phyloP scores from a whole-genome alignment of 1,139 yeast species.

The Ogataea hybrid region DNA sequence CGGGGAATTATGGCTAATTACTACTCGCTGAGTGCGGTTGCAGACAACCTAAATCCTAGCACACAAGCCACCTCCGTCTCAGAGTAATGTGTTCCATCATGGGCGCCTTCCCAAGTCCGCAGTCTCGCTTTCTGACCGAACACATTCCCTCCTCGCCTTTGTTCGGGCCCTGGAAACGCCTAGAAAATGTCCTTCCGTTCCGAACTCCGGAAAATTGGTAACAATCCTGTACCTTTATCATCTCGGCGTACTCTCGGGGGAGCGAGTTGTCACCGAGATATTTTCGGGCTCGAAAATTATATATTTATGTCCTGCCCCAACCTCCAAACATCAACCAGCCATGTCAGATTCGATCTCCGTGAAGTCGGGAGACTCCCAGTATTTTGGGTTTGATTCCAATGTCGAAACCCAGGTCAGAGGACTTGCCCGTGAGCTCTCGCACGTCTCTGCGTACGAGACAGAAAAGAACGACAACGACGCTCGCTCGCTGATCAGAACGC shows the following conservation, averaged over 20 bases:
- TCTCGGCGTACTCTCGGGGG: background rate
- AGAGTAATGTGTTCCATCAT: too few species aligned
- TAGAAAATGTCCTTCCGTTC: too few species aligned
- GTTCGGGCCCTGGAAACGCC: too few species aligned
- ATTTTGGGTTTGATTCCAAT: background rate
- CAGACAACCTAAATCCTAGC: too few species aligned
- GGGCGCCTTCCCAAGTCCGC: too few species aligned
- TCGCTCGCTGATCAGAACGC: slow-evolving; percentile 5
- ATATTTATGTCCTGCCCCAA: background rate
- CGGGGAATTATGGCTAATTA: too few species aligned
- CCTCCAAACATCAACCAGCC: background rate
- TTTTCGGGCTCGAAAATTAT: background rate
- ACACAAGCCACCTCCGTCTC: too few species aligned
- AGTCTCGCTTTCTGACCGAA: too few species aligned
- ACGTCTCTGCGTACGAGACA: background rate
- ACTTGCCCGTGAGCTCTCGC: slow-evolving; percentile 7
- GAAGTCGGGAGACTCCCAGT: background rate
- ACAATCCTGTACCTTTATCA: too few species aligned
- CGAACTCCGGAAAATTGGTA: too few species aligned
- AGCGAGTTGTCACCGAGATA: background rate
- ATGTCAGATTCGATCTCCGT: slow-evolving; percentile 6
- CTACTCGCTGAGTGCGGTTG: too few species aligned
- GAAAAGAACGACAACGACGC: background rate
- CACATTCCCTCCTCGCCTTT: too few species aligned
- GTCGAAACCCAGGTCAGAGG: slow-evolving; percentile 2